A percentile compares a stretch with the other conserved stretches of the same genome.
Evolutionary conservation across 1,139 yeast genomes (phyloP).

Genomic region (Candida mesenterica): DNA sequence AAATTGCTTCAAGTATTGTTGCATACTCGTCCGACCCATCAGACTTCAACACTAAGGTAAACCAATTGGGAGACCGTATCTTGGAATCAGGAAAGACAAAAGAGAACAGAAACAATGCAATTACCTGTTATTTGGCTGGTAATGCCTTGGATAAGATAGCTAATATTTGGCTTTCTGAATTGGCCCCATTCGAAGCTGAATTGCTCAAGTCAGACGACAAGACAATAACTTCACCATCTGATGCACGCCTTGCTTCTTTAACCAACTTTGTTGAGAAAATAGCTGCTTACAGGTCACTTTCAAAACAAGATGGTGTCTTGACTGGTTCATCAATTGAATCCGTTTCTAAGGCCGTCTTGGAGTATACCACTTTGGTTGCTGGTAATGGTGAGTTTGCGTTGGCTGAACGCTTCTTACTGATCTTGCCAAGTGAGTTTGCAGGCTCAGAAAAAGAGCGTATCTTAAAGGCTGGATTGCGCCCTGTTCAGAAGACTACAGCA

Average conservation of each 20-base stretch:
- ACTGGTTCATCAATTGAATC: constrained; percentile 50
- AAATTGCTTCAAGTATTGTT: constrained; percentile 68
- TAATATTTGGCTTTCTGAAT: constrained; percentile 78
- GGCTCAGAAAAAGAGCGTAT: constrained; percentile 78
- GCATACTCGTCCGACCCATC: constrained; percentile 51
- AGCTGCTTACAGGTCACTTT: constrained; percentile 65
- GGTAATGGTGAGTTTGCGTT: constrained; percentile 82
- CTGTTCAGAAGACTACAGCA: constrained; percentile 7
- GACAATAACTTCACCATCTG: constrained; percentile 61
- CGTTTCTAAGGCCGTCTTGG: constrained; percentile 60
- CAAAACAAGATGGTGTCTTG: constrained; percentile 39
- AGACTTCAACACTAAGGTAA: constrained; percentile 53
- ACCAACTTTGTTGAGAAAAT: constrained; percentile 82
- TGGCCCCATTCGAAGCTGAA: constrained; percentile 55
- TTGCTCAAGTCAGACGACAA: constrained; percentile 42
- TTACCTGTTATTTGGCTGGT: constrained; percentile 79
- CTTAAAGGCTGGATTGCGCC: constrained; percentile 45
- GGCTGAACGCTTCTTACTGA: constrained; percentile 67
- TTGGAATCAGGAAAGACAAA: constrained; percentile 19
- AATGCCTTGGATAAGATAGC: constrained; percentile 78
- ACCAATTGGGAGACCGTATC: constrained; percentile 69
- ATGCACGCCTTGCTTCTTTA: constrained; percentile 81
- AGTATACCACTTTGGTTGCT: constrained; percentile 78
- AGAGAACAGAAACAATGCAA: constrained; percentile 65
- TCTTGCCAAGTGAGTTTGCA: constrained; percentile 61